phyloP scores from a whole-genome alignment of 2,329 filamentous ascomycete genomes.

The Penicillium fuscoglaucum region DNA sequence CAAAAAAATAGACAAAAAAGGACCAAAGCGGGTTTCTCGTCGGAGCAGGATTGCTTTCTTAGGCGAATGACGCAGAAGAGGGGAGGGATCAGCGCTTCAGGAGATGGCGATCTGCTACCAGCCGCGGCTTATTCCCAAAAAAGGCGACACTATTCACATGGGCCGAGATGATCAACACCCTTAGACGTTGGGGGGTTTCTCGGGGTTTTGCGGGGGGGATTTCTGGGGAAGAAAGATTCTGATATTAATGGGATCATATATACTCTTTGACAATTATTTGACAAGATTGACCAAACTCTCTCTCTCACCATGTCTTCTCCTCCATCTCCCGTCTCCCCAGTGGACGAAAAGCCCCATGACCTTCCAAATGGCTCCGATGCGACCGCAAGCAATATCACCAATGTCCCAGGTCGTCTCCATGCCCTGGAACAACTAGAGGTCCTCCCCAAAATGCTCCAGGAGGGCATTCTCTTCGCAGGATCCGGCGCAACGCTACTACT shows the following conservation, averaged over 20 bases:
- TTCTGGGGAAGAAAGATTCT: background rate
- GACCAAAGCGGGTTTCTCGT: conserved; percentile 1
- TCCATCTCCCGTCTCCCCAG: conserved; percentile 20
- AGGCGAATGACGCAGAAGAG: conserved; percentile 14
- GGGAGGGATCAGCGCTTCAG: conserved; percentile 20
- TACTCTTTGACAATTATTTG: background rate
- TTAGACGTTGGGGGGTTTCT: background rate
- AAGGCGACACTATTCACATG: conserved; percentile 23
- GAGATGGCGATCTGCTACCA: conserved; percentile 26
- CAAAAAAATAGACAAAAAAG: background rate
- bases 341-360: conserved; percentile 18
- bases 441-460: conserved; percentile 38
- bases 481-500: conserved; percentile 37
- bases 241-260: background rate
- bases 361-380: background rate
- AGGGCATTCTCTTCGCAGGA: conserved; percentile 40
- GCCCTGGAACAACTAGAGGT: conserved; percentile 36
- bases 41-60: conserved; percentile 23
- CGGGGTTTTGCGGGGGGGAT: conserved; percentile 14
- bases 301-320: conserved; percentile 14
- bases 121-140: conserved; percentile 19
- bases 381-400: conserved; percentile 1
- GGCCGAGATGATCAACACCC: conserved; percentile 9
- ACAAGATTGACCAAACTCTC: background rate
- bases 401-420: conserved; percentile 26